These are phyloP conservation scores for Lachancea meyersii DNA, from an alignment of 805 yeast species.

Conservation along the genomic window DNA sequence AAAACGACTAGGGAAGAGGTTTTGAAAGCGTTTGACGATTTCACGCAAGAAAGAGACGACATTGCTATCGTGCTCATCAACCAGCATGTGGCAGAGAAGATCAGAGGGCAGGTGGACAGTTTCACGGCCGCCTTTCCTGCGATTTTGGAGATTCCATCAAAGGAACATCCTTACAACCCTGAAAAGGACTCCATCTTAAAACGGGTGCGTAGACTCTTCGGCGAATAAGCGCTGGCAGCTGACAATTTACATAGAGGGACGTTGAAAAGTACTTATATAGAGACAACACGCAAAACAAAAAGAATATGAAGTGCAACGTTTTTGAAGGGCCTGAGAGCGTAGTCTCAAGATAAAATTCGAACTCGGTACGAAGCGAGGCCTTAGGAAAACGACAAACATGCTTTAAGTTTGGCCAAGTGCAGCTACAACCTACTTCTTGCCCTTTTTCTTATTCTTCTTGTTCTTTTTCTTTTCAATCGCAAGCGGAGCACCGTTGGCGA, in stretches of 20 bases:
- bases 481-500: constrained; percentile 11
- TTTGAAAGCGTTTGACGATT: constrained; percentile 65
- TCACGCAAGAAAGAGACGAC: constrained; percentile 72
- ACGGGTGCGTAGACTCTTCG: constrained; percentile 90
- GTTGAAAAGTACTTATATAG: neutral
- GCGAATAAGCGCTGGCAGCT: constrained; percentile 49
- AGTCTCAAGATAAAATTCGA: too few relatives aligned
- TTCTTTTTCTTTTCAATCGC: constrained; percentile 17
- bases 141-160: constrained; percentile 91
- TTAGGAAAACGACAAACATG: too few relatives aligned
- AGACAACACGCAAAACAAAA: neutral
- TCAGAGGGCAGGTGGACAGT: constrained; percentile 73
- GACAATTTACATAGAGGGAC: constrained; percentile 1
- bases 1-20: constrained; percentile 74
- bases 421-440: constrained; percentile 10
- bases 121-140: constrained; percentile 94
- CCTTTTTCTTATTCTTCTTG: constrained; percentile 31
- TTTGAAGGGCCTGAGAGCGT: neutral
- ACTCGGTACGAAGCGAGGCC: too few relatives aligned
- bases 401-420: neutral
- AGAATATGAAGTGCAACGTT: neutral
- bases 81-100: constrained; percentile 90
- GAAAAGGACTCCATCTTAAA: constrained; percentile 94
- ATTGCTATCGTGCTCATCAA: constrained; percentile 89
- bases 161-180: constrained; percentile 98